Percentiles rank a stretch among this genome's conserved stretches.
phyloP scores from a whole-genome alignment of 2,329 filamentous ascomycete species.

The Aspergillus alliaceus region DNA sequence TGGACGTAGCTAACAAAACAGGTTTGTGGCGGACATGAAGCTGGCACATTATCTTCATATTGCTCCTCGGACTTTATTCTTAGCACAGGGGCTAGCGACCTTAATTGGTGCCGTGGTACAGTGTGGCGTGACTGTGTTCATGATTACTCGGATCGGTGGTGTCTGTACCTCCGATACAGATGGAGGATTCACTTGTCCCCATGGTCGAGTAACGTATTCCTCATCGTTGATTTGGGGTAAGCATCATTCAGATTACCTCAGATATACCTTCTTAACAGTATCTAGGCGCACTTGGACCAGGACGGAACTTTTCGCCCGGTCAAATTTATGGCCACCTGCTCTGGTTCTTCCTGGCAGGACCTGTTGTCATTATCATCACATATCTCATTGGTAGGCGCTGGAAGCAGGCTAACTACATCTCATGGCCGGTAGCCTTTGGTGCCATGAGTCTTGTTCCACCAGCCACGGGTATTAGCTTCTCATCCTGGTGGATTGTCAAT shows the following conservation, averaged over 20 bases:
- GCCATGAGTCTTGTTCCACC: slow-evolving; percentile 65
- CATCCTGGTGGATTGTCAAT: slow-evolving; percentile 62
- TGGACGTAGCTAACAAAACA: slow-evolving; percentile 24
- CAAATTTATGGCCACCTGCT: slow-evolving; percentile 65
- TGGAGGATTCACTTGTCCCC: slow-evolving; percentile 60
- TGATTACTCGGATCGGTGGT: slow-evolving; percentile 47
- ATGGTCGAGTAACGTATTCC: slow-evolving; percentile 63
- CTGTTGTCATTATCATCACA: slow-evolving; percentile 60
- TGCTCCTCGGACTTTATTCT: slow-evolving; percentile 52
- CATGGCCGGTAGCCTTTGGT: slow-evolving; percentile 67
- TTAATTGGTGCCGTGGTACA: slow-evolving; percentile 52
- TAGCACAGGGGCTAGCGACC: slow-evolving; percentile 52
- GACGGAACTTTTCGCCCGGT: slow-evolving; percentile 63
- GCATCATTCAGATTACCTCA: not conserved
- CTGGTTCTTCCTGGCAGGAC: slow-evolving; percentile 71
- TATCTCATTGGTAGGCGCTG: slow-evolving; percentile 60
- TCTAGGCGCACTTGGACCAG: slow-evolving; percentile 62
- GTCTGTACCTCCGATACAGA: slow-evolving; percentile 57
- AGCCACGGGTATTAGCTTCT: slow-evolving; percentile 68
- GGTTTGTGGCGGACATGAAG: slow-evolving; percentile 67
- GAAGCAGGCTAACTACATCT: slow-evolving; percentile 65
- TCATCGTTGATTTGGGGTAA: slow-evolving; percentile 69
- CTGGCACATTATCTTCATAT: slow-evolving; percentile 53
- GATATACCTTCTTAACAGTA: not conserved
- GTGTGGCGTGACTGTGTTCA: slow-evolving; percentile 51